A percentile compares a stretch with the other conserved stretches of the same genome.
These are phyloP conservation scores for Termitomyces bulborhizus DNA, from an alignment of 768 basidiomycete species.

Conservation along the genomic window DNA sequence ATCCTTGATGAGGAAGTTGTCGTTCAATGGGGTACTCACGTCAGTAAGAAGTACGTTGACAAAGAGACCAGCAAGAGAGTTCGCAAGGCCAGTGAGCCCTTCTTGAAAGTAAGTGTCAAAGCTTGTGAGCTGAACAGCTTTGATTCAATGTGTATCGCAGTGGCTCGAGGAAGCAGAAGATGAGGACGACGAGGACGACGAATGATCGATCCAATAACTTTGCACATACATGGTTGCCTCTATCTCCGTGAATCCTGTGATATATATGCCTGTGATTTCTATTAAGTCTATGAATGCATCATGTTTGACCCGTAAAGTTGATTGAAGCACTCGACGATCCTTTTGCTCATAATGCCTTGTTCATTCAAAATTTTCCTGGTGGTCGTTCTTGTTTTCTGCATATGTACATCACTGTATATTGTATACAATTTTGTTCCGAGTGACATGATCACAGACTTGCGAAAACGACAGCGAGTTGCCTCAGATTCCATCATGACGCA, in stretches of 20 bases:
- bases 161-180: slow-evolving; percentile 91
- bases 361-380: neutral
- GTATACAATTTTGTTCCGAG: slow-evolving; percentile 1
- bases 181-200: slow-evolving; percentile 51
- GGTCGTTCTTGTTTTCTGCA: neutral
- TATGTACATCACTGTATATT: slow-evolving; percentile 3
- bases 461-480: slow-evolving; percentile 22
- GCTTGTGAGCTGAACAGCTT: neutral
- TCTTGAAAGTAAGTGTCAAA: slow-evolving; percentile 65
- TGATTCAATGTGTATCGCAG: slow-evolving; percentile 25
- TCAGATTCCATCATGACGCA: slow-evolving; percentile 29
- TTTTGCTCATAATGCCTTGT: neutral
- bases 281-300: too few relatives aligned
- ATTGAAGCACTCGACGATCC: neutral
- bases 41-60: slow-evolving; percentile 94
- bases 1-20: slow-evolving; percentile 89
- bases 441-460: neutral
- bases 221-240: neutral
- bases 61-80: slow-evolving; percentile 95
- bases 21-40: slow-evolving; percentile 91
- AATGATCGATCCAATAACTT: slow-evolving; percentile 4
- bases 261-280: neutral
- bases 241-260: neutral
- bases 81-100: slow-evolving; percentile 90
- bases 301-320: neutral